Conservation (phyloP, 2,329 filamentous ascomycete genomes). For the Calonectria fujianensis region DNA sequence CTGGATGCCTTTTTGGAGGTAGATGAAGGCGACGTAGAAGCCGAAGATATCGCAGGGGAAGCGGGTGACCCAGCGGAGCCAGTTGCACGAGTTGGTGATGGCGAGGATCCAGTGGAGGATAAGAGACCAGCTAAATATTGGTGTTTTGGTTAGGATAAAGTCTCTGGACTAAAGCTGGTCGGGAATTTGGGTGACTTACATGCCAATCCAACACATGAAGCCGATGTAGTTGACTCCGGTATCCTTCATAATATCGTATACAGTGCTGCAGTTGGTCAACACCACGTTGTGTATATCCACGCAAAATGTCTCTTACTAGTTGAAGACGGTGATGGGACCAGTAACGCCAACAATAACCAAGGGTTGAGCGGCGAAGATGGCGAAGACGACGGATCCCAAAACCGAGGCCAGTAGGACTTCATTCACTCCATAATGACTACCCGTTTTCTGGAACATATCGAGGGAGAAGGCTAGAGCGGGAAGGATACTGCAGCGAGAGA, state of each 20-base stretch:
- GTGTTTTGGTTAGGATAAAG: constrained; percentile 9
- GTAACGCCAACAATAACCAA: constrained; percentile 94
- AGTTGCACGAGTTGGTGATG: constrained; percentile 90
- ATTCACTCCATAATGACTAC: constrained; percentile 90
- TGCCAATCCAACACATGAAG: constrained; percentile 94
- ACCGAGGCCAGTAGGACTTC: constrained; percentile 93
- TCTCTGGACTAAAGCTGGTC: too few relatives aligned
- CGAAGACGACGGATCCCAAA: constrained; percentile 87
- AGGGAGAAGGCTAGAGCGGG: constrained; percentile 92
- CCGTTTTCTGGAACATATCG: constrained; percentile 94
- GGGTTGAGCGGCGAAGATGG: constrained; percentile 86
- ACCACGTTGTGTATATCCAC: neutral
- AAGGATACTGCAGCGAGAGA: constrained; percentile 77
- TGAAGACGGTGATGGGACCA: constrained; percentile 93
- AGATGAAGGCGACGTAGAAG: constrained; percentile 94
- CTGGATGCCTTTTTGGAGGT: constrained; percentile 92
- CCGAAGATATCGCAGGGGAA: constrained; percentile 97
- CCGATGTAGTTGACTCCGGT: constrained; percentile 87
- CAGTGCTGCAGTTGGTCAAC: constrained; percentile 74
- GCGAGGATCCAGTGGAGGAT: constrained; percentile 90
- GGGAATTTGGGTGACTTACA: constrained; percentile 67
- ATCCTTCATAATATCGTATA: constrained; percentile 89
- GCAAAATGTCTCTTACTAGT: constrained; percentile 74
- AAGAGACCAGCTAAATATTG: constrained; percentile 80
- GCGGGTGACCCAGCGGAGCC: constrained; percentile 89